phyloP scores from a whole-genome alignment of 179 eudicot genomes.

The Beta corolliflora region DNA sequence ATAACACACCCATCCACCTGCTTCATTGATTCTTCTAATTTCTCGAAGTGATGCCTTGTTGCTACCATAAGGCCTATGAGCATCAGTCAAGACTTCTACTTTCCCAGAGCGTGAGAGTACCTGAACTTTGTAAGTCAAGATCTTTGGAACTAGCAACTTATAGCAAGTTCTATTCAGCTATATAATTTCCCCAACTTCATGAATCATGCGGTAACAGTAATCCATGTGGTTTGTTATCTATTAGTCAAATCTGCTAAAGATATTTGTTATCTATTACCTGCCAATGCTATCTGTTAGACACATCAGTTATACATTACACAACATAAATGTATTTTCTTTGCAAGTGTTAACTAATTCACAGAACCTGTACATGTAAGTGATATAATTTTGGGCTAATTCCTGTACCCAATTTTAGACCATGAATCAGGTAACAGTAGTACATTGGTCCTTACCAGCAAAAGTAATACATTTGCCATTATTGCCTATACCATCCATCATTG shows the following conservation, averaged over 20 bases:
- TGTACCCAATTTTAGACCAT: too few species aligned
- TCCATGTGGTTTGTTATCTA: not conserved
- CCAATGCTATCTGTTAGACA: not conserved
- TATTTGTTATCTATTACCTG: not conserved
- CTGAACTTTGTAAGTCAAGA: conserved; percentile 34
- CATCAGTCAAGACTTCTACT: conserved; percentile 73
- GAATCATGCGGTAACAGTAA: not conserved
- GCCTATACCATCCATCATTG: too few species aligned
- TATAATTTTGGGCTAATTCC: too few species aligned
- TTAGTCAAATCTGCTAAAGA: not conserved
- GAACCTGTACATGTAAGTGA: too few species aligned
- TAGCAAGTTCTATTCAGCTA: not conserved
- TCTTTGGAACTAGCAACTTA: not conserved
- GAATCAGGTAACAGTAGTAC: too few species aligned
- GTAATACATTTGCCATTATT: too few species aligned
- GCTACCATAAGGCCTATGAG: conserved; percentile 93
- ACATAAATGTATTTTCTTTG: too few species aligned
- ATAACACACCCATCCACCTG: conserved; percentile 99
- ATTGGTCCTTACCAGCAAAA: too few species aligned
- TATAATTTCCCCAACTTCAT: not conserved
- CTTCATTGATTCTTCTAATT: conserved; percentile 82
- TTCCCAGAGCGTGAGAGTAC: conserved; percentile 82
- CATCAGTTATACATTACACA: not conserved
- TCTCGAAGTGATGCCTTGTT: conserved; percentile 72
- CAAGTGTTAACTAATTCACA: too few species aligned